phyloP scores from a whole-genome alignment of 495 filamentous ascomycete genomes.

The Geoglossum glabrum region DNA sequence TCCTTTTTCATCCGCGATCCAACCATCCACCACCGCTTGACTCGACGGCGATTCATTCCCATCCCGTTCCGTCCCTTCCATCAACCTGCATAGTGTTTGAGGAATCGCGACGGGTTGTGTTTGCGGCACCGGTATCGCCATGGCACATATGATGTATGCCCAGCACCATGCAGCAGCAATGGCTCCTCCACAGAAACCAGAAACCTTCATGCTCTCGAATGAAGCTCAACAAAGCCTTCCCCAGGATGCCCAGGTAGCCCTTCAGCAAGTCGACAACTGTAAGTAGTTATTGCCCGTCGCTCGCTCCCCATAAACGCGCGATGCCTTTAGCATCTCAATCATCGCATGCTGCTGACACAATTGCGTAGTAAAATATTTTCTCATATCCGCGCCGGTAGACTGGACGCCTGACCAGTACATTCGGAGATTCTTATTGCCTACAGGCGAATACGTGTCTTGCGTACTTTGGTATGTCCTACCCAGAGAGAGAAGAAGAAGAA shows the following conservation, averaged over 20 bases:
- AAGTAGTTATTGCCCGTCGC: constrained; percentile 28
- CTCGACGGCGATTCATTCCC: background rate
- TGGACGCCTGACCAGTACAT: constrained; percentile 96
- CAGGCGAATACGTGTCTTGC: constrained; percentile 96
- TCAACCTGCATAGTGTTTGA: background rate
- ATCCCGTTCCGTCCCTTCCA: background rate
- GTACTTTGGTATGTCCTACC: constrained; percentile 68
- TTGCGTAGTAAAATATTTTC: constrained; percentile 99
- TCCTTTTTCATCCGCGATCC: background rate
- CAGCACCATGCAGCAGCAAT: constrained; percentile 18
- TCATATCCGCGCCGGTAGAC: constrained; percentile 94
- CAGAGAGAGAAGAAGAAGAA: too few relatives aligned
- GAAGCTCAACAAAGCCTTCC: constrained; percentile 92
- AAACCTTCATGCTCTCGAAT: constrained; percentile 93
- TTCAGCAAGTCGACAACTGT: constrained; percentile 98
- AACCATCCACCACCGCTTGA: background rate
- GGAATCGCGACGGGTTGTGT: background rate
- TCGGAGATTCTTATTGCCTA: constrained; percentile 81
- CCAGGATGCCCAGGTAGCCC: constrained; percentile 87
- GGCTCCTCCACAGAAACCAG: constrained; percentile 71
- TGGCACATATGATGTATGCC: constrained; percentile 5
- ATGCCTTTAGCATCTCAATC: background rate
- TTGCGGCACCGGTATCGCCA: background rate
- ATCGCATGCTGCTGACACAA: constrained; percentile 18
- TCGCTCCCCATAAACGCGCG: background rate